Conservation (phyloP, 345 rosid genomes). For the Linum trigynum region DNA sequence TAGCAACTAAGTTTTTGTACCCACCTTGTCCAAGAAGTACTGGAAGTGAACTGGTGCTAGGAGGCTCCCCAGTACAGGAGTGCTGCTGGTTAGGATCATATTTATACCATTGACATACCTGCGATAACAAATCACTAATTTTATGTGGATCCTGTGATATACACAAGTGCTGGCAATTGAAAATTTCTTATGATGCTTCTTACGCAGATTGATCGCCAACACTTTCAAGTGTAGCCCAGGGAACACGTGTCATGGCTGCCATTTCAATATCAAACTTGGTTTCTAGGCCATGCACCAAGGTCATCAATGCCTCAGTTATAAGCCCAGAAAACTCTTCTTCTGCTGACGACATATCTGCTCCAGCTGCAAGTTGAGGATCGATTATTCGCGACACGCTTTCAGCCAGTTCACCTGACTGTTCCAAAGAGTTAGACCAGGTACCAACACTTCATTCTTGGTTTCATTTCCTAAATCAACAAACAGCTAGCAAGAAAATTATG, state of each 20-base stretch:
- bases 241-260: conserved; percentile 93
- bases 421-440: conserved; percentile 20
- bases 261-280: conserved; percentile 93
- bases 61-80: conserved; percentile 58
- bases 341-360: conserved; percentile 82
- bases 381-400: conserved; percentile 89
- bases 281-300: conserved; percentile 88
- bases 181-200: conserved; percentile 13
- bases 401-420: conserved; percentile 85
- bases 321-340: conserved; percentile 98
- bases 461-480: not conserved
- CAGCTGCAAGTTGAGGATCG: conserved; percentile 71
- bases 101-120: conserved; percentile 70
- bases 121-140: conserved; percentile 26
- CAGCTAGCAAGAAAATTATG: not conserved
- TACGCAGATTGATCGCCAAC: conserved; percentile 98
- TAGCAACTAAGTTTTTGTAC: not conserved
- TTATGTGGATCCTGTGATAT: not conserved
- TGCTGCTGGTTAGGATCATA: conserved; percentile 45
- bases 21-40: conserved; percentile 76
- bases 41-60: conserved; percentile 64
- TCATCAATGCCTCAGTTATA: conserved; percentile 77
- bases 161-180: not conserved
- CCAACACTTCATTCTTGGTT: not conserved
- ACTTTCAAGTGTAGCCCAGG: conserved; percentile 94